Evolutionary conservation across 352 stramenopile species (phyloP).

Genomic region (Globisporangium takayamanum): DNA sequence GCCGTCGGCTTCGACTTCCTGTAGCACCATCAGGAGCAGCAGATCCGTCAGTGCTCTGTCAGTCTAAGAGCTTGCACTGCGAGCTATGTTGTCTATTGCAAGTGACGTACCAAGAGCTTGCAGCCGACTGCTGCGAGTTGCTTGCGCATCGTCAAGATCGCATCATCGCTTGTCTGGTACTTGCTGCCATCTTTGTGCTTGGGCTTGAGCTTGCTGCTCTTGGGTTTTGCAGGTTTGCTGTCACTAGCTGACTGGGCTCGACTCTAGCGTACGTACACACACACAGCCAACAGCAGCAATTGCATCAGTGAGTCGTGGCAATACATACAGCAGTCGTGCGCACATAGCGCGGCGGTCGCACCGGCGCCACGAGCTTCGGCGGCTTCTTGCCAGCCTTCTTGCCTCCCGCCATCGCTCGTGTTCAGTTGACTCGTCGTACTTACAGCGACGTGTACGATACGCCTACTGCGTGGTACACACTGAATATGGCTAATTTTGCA

Average conservation of each 20-base stretch:
- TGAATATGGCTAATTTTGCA: background rate
- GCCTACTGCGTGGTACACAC: too few relatives aligned
- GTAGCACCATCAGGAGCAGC: slow-evolving; percentile 1
- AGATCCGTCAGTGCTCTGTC: background rate
- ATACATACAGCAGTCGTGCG: background rate
- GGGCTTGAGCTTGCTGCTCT: background rate
- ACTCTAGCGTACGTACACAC: background rate
- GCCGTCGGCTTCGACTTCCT: slow-evolving; percentile 76
- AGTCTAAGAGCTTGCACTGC: background rate
- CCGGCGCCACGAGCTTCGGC: slow-evolving; percentile 17
- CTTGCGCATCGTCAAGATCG: slow-evolving; percentile 46
- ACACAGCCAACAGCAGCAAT: background rate
- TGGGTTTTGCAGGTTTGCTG: slow-evolving; percentile 6
- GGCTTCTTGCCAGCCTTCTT: slow-evolving; percentile 32
- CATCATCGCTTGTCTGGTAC: slow-evolving; percentile 36
- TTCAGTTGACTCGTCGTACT: background rate
- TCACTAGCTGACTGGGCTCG: slow-evolving; percentile 7
- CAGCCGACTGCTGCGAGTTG: slow-evolving; percentile 48
- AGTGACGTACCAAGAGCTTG: slow-evolving; percentile 44
- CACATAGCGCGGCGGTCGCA: background rate
- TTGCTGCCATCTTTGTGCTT: slow-evolving; percentile 8
- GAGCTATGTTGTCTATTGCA: background rate
- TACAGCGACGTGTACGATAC: background rate
- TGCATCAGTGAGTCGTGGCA: background rate
- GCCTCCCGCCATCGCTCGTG: slow-evolving; percentile 1